Conservation (phyloP, 805 yeast genomes). For the Candida xiaguanensis region DNA sequence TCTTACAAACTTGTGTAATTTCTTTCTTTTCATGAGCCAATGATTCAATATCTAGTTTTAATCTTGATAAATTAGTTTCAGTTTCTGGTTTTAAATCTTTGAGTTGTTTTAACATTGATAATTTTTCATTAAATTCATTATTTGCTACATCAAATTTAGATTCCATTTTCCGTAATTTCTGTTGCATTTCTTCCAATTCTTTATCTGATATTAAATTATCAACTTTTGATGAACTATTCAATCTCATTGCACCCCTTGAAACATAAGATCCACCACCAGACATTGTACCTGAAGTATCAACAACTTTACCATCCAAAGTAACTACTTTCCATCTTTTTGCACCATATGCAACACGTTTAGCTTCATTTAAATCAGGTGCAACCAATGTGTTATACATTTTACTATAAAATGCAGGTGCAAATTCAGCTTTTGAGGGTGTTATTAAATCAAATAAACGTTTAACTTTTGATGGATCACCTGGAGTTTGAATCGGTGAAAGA, state of each 20-base stretch:
- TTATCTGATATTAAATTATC: constrained; percentile 45
- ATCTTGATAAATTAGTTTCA: constrained; percentile 56
- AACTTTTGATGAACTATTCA: constrained; percentile 25
- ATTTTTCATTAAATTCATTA: constrained; percentile 56
- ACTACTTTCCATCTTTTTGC: constrained; percentile 80
- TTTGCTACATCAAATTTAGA: constrained; percentile 46
- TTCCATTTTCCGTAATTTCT: constrained; percentile 53
- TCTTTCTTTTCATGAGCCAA: constrained; percentile 50
- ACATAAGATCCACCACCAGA: constrained; percentile 88
- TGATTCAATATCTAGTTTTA: constrained; percentile 61
- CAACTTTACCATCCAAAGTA: constrained; percentile 85
- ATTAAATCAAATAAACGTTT: constrained; percentile 86
- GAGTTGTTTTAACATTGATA: constrained; percentile 50
- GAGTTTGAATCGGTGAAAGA: constrained; percentile 58
- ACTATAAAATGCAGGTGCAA: constrained; percentile 85
- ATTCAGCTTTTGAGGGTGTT: constrained; percentile 59
- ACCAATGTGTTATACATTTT: constrained; percentile 86
- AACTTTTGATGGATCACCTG: constrained; percentile 56
- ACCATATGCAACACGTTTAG: constrained; percentile 86
- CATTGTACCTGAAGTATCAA: constrained; percentile 92
- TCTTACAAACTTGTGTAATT: constrained; percentile 41
- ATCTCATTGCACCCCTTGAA: constrained; percentile 74
- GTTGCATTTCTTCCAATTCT: constrained; percentile 52
- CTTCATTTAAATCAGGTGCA: constrained; percentile 72
- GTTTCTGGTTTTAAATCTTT: constrained; percentile 68